phyloP scores from a whole-genome alignment of 768 basidiomycete genomes.

The Serendipita vermifera region DNA sequence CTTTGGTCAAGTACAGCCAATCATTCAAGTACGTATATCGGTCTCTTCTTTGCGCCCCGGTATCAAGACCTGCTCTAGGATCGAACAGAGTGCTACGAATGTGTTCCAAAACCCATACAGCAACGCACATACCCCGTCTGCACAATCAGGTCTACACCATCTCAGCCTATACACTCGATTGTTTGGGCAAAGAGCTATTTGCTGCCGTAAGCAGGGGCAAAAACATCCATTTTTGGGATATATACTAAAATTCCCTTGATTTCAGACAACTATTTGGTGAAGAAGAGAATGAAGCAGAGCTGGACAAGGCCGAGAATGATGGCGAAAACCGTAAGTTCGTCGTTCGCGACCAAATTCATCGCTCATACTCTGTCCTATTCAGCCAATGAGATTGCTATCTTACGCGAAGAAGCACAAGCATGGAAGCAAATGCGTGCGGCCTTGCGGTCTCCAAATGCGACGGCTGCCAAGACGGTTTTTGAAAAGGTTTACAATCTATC shows the following conservation, averaged over 20 bases:
- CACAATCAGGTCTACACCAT: slow-evolving; percentile 93
- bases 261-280: slow-evolving; percentile 86
- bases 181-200: slow-evolving; percentile 99
- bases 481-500: slow-evolving; percentile 50
- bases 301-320: slow-evolving; percentile 83
- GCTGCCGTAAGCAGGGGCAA: slow-evolving; percentile 48
- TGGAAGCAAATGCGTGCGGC: slow-evolving; percentile 70
- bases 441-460: slow-evolving; percentile 35
- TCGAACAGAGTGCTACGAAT: slow-evolving; percentile 89
- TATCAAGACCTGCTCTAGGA: slow-evolving; percentile 36
- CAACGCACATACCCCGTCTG: slow-evolving; percentile 88
- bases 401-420: slow-evolving; percentile 80
- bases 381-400: slow-evolving; percentile 83
- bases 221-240: background rate
- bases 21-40: slow-evolving; percentile 51
- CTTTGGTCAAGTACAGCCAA: slow-evolving; percentile 90
- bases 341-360: background rate
- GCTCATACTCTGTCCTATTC: background rate
- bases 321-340: slow-evolving; percentile 76
- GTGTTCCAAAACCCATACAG: slow-evolving; percentile 81
- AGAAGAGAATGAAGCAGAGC: slow-evolving; percentile 69
- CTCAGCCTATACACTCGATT: slow-evolving; percentile 95
- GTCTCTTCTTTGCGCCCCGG: background rate
- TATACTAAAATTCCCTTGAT: background rate
- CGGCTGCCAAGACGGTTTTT: slow-evolving; percentile 61